Percentiles rank a stretch among this genome's conserved stretches.
These are phyloP conservation scores for Moricandia arvensis DNA, from an alignment of 345 rosid species.

Conservation along the genomic window DNA sequence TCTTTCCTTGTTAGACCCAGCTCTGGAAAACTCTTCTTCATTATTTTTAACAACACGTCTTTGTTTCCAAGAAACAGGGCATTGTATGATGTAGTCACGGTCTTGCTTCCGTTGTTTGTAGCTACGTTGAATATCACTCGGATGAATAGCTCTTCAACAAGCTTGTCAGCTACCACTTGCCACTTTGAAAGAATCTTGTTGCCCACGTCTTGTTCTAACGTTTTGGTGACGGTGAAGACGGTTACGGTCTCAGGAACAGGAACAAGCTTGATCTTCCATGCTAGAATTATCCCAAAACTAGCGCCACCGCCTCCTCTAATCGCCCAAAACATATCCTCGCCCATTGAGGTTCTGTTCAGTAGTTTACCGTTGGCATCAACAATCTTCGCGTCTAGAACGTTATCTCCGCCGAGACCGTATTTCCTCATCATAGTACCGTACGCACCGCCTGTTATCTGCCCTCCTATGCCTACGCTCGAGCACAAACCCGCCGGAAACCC, in stretches of 20 bases:
- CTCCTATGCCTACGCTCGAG: too few species aligned
- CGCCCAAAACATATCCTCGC: not conserved
- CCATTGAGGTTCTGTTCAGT: not conserved
- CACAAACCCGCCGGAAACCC: too few species aligned
- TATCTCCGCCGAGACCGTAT: too few species aligned
- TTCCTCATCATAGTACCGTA: too few species aligned
- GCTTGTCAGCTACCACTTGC: slow-evolving; percentile 45
- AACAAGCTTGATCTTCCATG: not conserved
- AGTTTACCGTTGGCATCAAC: slow-evolving; percentile 32
- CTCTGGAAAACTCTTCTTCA: slow-evolving; percentile 50
- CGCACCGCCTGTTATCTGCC: too few species aligned
- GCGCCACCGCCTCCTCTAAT: not conserved
- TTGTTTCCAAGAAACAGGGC: slow-evolving; percentile 46
- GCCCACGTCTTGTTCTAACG: slow-evolving; percentile 26
- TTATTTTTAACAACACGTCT: slow-evolving; percentile 36
- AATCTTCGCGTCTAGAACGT: too few species aligned
- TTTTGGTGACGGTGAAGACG: not conserved
- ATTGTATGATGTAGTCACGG: slow-evolving; percentile 36
- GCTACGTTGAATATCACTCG: slow-evolving; percentile 40
- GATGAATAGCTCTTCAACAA: slow-evolving; percentile 52
- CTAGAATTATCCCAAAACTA: not conserved
- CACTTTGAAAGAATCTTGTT: slow-evolving; percentile 45
- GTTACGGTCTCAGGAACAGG: not conserved
- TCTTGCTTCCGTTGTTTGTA: slow-evolving; percentile 16
- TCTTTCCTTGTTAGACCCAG: slow-evolving; percentile 45